phyloP scores from a whole-genome alignment of 345 rosid species.

The Corchorus olitorius region DNA sequence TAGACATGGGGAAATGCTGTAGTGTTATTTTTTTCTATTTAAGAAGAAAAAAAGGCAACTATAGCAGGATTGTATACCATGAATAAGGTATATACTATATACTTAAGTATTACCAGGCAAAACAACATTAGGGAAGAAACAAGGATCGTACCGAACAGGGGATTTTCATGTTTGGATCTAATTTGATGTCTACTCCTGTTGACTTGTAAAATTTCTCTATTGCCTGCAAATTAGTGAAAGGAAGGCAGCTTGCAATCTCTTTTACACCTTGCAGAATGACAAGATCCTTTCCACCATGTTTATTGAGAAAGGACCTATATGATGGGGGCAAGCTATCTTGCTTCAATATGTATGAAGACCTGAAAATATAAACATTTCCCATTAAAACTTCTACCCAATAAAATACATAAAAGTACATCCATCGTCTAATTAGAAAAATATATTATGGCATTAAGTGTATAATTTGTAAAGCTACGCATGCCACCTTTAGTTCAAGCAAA shows the following conservation, averaged over 20 bases:
- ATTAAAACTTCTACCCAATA: not conserved
- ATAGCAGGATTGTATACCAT: not conserved
- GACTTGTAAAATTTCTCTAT: conserved; percentile 74
- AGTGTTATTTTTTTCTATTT: not conserved
- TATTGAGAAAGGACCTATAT: conserved; percentile 85
- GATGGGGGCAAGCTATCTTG: conserved; percentile 90
- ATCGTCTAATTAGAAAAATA: not conserved
- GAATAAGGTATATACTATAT: not conserved
- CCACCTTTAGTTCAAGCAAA: not conserved
- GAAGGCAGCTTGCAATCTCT: conserved; percentile 66
- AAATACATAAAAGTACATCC: not conserved
- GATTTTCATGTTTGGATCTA: conserved; percentile 78
- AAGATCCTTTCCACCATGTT: conserved; percentile 82
- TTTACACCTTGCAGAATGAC: conserved; percentile 75
- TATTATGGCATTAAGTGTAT: not conserved
- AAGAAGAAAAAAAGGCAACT: conserved; percentile 4
- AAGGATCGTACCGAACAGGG: conserved; percentile 72
- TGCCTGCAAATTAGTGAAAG: conserved; percentile 62
- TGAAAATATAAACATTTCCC: conserved; percentile 31
- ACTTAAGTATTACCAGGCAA: not conserved
- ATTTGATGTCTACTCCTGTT: conserved; percentile 66
- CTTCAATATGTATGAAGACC: conserved; percentile 91
- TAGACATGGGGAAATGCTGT: not conserved
- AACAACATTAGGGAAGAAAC: conserved; percentile 1
- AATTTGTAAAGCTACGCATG: not conserved